Conservation (phyloP, 805 yeast genomes). For the Wickerhamia fluorescens region DNA sequence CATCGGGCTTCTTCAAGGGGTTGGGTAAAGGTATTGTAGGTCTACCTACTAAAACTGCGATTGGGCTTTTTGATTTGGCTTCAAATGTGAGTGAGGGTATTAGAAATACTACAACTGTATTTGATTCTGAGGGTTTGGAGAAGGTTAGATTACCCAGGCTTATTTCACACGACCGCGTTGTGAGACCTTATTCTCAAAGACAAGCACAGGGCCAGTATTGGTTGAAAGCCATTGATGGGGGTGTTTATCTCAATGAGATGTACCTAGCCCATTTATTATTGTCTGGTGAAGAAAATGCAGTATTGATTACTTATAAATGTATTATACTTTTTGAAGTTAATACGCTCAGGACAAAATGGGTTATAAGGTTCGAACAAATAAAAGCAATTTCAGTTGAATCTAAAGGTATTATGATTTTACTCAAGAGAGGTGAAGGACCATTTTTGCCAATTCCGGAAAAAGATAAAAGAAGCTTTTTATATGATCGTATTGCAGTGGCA, state of each 20-base stretch:
- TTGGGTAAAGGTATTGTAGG: constrained; percentile 94
- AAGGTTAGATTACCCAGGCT: constrained; percentile 79
- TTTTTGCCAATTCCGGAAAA: constrained; percentile 77
- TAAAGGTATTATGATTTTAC: constrained; percentile 67
- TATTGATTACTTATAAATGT: constrained; percentile 65
- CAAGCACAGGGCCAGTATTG: constrained; percentile 94
- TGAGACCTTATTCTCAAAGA: constrained; percentile 68
- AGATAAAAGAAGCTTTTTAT: constrained; percentile 55
- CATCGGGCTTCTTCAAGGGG: constrained; percentile 89
- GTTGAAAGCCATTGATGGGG: constrained; percentile 80
- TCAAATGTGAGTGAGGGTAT: constrained; percentile 92
- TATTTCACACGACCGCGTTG: constrained; percentile 60
- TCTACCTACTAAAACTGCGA: constrained; percentile 92
- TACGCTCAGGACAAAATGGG: constrained; percentile 62
- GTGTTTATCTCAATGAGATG: constrained; percentile 59
- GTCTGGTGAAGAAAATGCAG: constrained; percentile 73
- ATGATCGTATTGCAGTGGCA: constrained; percentile 69
- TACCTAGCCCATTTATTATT: constrained; percentile 83
- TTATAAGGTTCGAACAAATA: constrained; percentile 54
- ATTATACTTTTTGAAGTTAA: constrained; percentile 64
- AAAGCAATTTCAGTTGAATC: constrained; percentile 68
- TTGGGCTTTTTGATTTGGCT: constrained; percentile 89
- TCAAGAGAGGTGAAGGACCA: constrained; percentile 44
- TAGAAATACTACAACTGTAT: constrained; percentile 83
- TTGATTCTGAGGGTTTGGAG: constrained; percentile 70